These are phyloP conservation scores for Populus trichocarpa DNA, from an alignment of 441 rosid species.

Conservation along the genomic window DNA sequence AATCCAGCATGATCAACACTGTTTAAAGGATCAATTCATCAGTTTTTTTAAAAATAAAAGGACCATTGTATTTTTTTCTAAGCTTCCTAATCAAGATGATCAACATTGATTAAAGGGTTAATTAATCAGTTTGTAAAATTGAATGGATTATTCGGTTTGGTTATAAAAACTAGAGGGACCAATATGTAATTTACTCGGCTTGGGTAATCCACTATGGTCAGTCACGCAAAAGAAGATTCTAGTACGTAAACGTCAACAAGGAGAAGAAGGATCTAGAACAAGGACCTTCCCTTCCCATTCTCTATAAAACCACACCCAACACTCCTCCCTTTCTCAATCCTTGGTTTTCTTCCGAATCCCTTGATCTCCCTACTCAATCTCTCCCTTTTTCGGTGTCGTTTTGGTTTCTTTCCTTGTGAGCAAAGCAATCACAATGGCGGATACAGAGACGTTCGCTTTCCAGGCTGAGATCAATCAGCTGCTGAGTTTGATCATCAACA, in stretches of 20 bases:
- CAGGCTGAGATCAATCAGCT: neutral
- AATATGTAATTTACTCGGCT: neutral
- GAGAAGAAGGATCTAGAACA: neutral
- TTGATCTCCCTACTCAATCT: neutral
- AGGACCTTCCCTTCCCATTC: neutral
- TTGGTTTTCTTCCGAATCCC: neutral
- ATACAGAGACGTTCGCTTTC: neutral
- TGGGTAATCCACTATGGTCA: neutral
- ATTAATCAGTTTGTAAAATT: neutral
- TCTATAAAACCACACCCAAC: neutral
- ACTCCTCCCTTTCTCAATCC: neutral
- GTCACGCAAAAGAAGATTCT: neutral
- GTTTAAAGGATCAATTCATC: neutral
- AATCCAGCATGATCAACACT: neutral
- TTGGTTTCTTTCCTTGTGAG: neutral
- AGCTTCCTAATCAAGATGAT: neutral
- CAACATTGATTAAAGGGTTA: neutral
- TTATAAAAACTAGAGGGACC: neutral
- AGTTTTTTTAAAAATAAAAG: no score
- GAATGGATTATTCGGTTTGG: no score
- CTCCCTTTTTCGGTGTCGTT: neutral
- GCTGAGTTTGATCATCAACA: neutral
- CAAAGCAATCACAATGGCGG: neutral
- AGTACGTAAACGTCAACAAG: neutral
- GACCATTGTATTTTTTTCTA: neutral